Conservation (phyloP, 2,329 filamentous ascomycete genomes). For the Samsoniella hepiali region DNA sequence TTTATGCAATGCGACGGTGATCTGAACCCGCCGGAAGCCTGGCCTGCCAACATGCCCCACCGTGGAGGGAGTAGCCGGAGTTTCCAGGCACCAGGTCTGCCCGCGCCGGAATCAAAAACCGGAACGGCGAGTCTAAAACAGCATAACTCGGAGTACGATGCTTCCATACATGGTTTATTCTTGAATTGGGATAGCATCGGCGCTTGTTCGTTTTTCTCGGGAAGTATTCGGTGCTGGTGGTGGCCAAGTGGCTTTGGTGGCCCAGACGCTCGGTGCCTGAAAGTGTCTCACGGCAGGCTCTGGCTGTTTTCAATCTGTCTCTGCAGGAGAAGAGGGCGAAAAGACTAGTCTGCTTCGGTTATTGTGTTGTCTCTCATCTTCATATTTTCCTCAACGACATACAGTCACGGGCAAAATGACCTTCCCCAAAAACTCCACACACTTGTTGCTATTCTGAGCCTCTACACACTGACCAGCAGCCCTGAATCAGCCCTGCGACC, state of each 20-base stretch:
- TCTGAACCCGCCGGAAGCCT: too few species aligned
- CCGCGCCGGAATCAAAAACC: neutral
- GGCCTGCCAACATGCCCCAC: neutral
- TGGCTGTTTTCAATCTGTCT: neutral
- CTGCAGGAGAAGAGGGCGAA: neutral
- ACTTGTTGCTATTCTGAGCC: too few species aligned
- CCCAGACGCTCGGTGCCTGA: constrained; percentile 1
- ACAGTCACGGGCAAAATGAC: too few species aligned
- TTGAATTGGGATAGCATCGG: neutral
- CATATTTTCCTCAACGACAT: too few species aligned
- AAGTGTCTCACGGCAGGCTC: neutral
- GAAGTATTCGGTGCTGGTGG: neutral
- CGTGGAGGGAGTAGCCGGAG: too few species aligned
- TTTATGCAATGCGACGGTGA: neutral
- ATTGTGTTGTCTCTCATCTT: neutral
- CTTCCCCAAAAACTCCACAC: too few species aligned
- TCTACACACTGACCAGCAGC: too few species aligned
- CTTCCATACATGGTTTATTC: constrained; percentile 3
- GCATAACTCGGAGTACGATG: neutral
- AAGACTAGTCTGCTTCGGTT: neutral
- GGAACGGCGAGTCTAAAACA: neutral
- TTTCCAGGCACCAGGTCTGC: too few species aligned
- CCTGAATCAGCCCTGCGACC: too few species aligned
- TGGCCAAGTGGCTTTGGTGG: too few species aligned
- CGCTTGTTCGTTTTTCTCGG: neutral